These are phyloP conservation scores for Chimonanthus salicifolius DNA, from an alignment of 164 flowering plant genomes.

Conservation along the genomic window DNA sequence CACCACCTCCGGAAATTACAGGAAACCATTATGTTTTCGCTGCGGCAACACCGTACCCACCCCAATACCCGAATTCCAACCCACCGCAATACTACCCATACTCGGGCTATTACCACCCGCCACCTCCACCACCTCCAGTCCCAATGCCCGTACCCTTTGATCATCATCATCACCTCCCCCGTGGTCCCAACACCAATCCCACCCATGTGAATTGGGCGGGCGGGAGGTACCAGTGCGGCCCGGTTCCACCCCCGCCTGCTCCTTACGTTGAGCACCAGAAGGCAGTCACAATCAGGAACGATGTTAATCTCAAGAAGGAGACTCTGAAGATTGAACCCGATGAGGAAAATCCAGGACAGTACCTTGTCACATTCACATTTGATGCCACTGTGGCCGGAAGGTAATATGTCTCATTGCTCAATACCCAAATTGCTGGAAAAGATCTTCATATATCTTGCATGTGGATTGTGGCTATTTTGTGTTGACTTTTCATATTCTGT, in stretches of 20 bases:
- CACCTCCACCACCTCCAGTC: conserved; percentile 47
- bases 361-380: conserved; percentile 71
- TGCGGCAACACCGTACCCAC: conserved; percentile 75
- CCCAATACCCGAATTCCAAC: conserved; percentile 54
- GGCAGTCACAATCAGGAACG: conserved; percentile 83
- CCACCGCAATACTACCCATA: conserved; percentile 55
- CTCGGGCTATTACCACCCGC: conserved; percentile 42
- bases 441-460: neutral
- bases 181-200: conserved; percentile 10
- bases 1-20: conserved; percentile 43
- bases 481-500: neutral
- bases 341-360: conserved; percentile 64
- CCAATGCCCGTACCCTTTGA: conserved; percentile 70
- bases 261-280: conserved; percentile 91
- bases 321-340: conserved; percentile 70
- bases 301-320: conserved; percentile 91
- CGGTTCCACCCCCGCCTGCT: conserved; percentile 37
- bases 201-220: conserved; percentile 17
- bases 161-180: conserved; percentile 44
- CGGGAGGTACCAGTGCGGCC: conserved; percentile 41
- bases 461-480: neutral
- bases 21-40: conserved; percentile 73
- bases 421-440: neutral
- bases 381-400: conserved; percentile 93
- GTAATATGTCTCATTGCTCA: conserved; percentile 24